Evolutionary conservation across 2,329 filamentous ascomycete genomes (phyloP), one percentile per base, ranked within the genome.

Genomic region (Ophiostoma himal-ulmi): DNA sequence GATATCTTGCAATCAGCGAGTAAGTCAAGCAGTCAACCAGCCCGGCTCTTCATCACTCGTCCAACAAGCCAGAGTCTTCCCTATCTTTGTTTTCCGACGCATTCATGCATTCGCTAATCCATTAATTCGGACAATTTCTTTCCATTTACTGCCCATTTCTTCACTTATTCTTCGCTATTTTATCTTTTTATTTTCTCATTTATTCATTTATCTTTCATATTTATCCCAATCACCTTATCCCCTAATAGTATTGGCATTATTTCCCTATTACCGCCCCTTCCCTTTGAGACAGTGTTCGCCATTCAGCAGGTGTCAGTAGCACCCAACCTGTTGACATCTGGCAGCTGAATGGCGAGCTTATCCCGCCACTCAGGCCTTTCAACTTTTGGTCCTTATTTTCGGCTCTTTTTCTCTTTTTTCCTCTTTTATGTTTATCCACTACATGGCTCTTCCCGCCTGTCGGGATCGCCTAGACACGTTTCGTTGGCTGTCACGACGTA

Each of bases 311-410:
- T 44, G 37, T 44, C 44, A 66, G 69, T 67, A 39, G 65, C 67
- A 71, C 69, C 34, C 17, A 60, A 37, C 30, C 69, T 73, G 71
- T 69, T 72, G 73, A 71, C 69, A 73, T 73, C 34, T 17, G 34
- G 37, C 52, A 13, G 68, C 36, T 54, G 60, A 65, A 73, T 73
- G 73, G 71, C 73, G 73, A 73, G 73, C 70, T 73, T 64, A n/a
- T 54, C 48, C 44, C 60, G 44, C 62, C 66, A 68, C 44, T 66
- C 8, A 41, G 37, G 54, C 65, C 54, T 44, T 37, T 17, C 4
- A 37, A 22, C 6, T 52, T 8, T 20, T 36, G 14, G 20, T 10
- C 30, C 30, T 48, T 26, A 20, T 41, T 36, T 44, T 37, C 54
- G 36, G 37, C 54, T 41, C 64, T 34, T 39, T 39, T 54, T 34